Evolutionary conservation across 2,329 filamentous ascomycete genomes (phyloP).

Genomic region (Cladosporium sp.): DNA sequence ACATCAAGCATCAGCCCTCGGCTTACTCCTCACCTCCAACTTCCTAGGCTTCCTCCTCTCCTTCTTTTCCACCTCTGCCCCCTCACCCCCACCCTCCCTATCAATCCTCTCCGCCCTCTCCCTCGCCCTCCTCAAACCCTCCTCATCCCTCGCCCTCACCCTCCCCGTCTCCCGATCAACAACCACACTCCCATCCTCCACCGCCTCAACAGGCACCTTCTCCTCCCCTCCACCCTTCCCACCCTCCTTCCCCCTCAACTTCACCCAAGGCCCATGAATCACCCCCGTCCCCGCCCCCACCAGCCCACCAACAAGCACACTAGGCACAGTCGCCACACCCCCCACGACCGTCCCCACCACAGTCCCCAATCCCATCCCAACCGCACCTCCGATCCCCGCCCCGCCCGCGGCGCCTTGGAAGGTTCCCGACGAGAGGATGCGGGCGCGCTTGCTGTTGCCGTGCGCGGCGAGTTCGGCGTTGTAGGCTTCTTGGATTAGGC

Average conservation of each 20-base stretch:
- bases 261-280: slow-evolving; percentile 41
- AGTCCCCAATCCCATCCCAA: slow-evolving; percentile 38
- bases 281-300: slow-evolving; percentile 39
- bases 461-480: slow-evolving; percentile 29
- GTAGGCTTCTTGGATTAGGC: slow-evolving; percentile 28
- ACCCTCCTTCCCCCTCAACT: slow-evolving; percentile 28
- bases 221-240: slow-evolving; percentile 6
- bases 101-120: background rate
- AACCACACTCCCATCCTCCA: slow-evolving; percentile 10
- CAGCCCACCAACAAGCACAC: slow-evolving; percentile 36
- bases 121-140: slow-evolving; percentile 7
- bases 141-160: slow-evolving; percentile 1
- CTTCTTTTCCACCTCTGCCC: slow-evolving; percentile 1
- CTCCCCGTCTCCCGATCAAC: slow-evolving; percentile 8
- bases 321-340: slow-evolving; percentile 36
- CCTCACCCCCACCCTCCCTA: background rate
- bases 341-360: slow-evolving; percentile 39
- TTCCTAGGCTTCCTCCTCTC: slow-evolving; percentile 12
- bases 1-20: background rate
- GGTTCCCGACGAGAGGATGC: slow-evolving; percentile 28
- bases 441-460: slow-evolving; percentile 25
- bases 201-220: slow-evolving; percentile 15
- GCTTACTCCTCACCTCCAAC: slow-evolving; percentile 6
- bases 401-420: slow-evolving; percentile 40
- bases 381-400: slow-evolving; percentile 39